Conservation (phyloP, 2,329 filamentous ascomycete species). For the Zalaria obscura region DNA sequence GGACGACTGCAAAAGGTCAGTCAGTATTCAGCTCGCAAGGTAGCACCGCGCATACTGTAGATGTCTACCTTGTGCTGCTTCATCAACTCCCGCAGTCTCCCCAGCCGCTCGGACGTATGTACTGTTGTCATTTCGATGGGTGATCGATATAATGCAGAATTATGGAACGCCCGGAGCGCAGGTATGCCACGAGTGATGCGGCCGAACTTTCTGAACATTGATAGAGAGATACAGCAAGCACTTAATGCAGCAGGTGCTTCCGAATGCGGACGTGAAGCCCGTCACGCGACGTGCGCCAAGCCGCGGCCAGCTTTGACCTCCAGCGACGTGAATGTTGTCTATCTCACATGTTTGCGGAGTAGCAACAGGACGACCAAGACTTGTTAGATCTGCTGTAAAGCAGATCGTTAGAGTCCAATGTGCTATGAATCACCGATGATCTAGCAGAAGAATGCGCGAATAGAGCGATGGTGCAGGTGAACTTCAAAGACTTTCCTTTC, state of each 20-base stretch:
- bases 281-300: too few relatives aligned
- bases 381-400: too few relatives aligned
- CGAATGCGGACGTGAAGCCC: neutral
- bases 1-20: conserved; percentile 52
- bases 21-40: conserved; percentile 21
- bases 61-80: conserved; percentile 73
- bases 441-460: too few relatives aligned
- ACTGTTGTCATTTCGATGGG: conserved; percentile 56
- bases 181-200: conserved; percentile 1
- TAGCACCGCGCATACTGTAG: conserved; percentile 52
- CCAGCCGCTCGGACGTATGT: conserved; percentile 63
- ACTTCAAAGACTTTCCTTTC: too few relatives aligned
- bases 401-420: too few relatives aligned
- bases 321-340: too few relatives aligned
- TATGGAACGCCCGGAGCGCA: conserved; percentile 10
- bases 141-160: conserved; percentile 7
- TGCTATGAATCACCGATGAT: too few relatives aligned
- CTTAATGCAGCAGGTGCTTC: neutral
- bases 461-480: too few relatives aligned
- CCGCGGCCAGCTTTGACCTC: too few relatives aligned
- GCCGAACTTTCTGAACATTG: conserved; percentile 3
- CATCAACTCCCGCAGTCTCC: conserved; percentile 73
- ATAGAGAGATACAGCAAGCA: neutral
- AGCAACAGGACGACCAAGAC: too few relatives aligned
- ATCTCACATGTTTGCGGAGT: too few relatives aligned